Evolutionary conservation across 345 rosid species (phyloP).

Genomic region (Camelina hispida): DNA sequence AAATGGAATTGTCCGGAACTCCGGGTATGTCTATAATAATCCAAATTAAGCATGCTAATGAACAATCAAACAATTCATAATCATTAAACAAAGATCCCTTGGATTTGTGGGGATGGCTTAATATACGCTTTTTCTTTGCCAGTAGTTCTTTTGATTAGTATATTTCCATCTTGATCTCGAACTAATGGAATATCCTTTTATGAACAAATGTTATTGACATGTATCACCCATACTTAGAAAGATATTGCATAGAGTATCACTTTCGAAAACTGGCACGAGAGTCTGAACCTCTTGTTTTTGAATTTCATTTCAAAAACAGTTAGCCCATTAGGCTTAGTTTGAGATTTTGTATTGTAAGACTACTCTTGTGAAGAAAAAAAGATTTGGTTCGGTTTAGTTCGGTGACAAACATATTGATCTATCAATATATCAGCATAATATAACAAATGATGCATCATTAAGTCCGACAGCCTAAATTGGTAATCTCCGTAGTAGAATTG

Average conservation of each 20-base stretch:
- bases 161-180: slow-evolving; percentile 5
- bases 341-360: background rate
- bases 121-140: slow-evolving; percentile 8
- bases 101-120: slow-evolving; percentile 42
- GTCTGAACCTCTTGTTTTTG: background rate
- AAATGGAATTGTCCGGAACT: slow-evolving; percentile 30
- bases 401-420: background rate
- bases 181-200: slow-evolving; percentile 3
- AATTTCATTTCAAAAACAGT: background rate
- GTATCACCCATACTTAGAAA: background rate
- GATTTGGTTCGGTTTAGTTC: background rate
- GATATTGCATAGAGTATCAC: background rate
- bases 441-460: background rate
- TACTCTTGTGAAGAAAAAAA: background rate
- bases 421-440: background rate
- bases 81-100: slow-evolving; percentile 38
- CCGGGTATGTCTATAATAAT: slow-evolving; percentile 10
- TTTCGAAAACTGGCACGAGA: background rate
- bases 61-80: slow-evolving; percentile 34
- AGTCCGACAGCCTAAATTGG: slow-evolving; percentile 26
- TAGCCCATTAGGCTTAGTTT: no score
- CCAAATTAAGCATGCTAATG: slow-evolving; percentile 34
- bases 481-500: slow-evolving; percentile 11
- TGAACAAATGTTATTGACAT: background rate
- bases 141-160: no score